Evolutionary conservation across 2,329 filamentous ascomycete species (phyloP).

Genomic region (Chalaropsis thielavioides): DNA sequence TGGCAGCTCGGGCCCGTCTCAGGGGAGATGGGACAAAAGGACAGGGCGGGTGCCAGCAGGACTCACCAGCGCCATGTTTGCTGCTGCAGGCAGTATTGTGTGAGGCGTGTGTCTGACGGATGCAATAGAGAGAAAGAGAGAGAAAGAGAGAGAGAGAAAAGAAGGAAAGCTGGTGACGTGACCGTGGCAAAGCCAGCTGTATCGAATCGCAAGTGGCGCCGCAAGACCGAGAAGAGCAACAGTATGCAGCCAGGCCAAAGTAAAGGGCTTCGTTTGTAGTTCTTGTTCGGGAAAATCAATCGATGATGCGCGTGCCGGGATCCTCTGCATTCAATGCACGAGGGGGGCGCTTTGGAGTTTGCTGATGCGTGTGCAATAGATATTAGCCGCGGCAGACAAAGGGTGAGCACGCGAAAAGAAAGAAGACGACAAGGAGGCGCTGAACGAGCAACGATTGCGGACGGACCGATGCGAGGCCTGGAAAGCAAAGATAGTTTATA

Average conservation of each 20-base stretch:
- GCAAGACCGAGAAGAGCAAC: background rate
- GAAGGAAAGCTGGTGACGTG: background rate
- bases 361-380: background rate
- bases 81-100: background rate
- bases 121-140: background rate
- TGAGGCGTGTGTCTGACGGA: background rate
- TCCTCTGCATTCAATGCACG: background rate
- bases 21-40: background rate
- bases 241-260: background rate
- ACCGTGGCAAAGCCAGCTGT: background rate
- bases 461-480: background rate
- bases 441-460: background rate
- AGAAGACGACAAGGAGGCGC: background rate
- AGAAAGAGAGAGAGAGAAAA: background rate
- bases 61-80: conserved; percentile 14
- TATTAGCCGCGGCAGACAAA: conserved; percentile 10
- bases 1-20: background rate
- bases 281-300: background rate
- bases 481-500: background rate
- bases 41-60: background rate
- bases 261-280: background rate
- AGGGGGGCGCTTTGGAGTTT: background rate
- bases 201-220: background rate
- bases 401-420: background rate
- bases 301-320: conserved; percentile 1